Evolutionary conservation across 148 eudicot genomes (phyloP), one percentile per base, ranked within the genome.

Genomic region (Cornus kousa): DNA sequence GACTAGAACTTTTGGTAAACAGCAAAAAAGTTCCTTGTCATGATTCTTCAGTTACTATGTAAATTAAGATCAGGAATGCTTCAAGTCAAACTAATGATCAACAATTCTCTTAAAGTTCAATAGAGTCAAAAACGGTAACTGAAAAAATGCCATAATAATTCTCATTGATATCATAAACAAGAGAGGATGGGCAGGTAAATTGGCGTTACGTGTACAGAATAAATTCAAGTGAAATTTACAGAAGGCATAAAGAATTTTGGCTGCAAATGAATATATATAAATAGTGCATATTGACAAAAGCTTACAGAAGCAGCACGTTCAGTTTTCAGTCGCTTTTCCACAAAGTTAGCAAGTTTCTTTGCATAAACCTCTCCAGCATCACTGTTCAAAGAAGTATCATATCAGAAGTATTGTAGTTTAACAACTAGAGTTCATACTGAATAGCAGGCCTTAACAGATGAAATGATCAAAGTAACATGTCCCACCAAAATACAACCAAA

Each of bases 271-370:
- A 62, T n/a, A 20, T 4, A 13, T 16, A 32, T 9, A 68, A 32
- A 71, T 33, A 60, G 17, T 53, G 13, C 8, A 66, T 13, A 55
- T 76, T 31, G 37, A 64, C 59, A 62, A 82, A 82, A 78, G 82
- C 99, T 96, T 92, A 96, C 99, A 76, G 97, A 96, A 85, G 99
- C 99, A 84, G 99, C 97, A 59, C 88, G 88, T 77, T 93, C 98
- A 80, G 88, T 86, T 88, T 96, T 92, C 80, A 96, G 92, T 77
- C 99, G 84, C 80, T 93, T 96, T 68, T 96, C 98, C 76, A 96
- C 97, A 79, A 96, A 96, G 85, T 92, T 94, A 70, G 97, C 92
- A 85, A 96, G 98, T 85, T 96, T 96, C 91, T 91, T 96, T 77
- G 95, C 91, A 85, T 96, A 96, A 75, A 93, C 78, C 82, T 91